phyloP scores from a whole-genome alignment of 1,284 basidiomycete species.

The Pseudozyma flocculosa region DNA sequence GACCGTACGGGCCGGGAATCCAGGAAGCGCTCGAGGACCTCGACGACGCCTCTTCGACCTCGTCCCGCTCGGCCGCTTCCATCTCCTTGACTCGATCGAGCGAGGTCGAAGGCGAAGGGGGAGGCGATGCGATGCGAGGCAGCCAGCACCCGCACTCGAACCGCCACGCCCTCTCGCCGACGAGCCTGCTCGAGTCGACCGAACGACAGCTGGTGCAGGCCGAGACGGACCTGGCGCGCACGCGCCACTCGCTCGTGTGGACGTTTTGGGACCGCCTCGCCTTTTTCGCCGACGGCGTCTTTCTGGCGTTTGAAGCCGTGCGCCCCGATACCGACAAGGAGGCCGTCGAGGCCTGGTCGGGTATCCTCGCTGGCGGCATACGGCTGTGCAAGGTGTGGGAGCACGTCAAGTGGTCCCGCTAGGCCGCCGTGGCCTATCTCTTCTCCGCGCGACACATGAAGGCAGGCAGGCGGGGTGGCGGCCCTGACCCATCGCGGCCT shows the following conservation, averaged over 20 bases:
- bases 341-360: conserved; percentile 30
- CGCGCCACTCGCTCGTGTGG: conserved; percentile 7
- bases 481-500: too few relatives aligned
- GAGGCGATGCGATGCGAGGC: too few relatives aligned
- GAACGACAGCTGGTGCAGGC: conserved; percentile 22
- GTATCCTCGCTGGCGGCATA: conserved; percentile 23
- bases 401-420: not conserved
- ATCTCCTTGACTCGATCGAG: too few relatives aligned
- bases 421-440: not conserved
- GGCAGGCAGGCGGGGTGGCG: too few relatives aligned
- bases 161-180: not conserved
- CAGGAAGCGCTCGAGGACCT: conserved; percentile 13
- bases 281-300: conserved; percentile 25
- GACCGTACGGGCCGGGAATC: conserved; percentile 7
- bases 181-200: conserved; percentile 10
- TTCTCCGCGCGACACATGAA: too few relatives aligned
- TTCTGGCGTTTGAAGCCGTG: conserved; percentile 33
- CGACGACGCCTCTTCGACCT: conserved; percentile 6
- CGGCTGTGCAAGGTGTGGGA: conserved; percentile 24
- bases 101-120: too few relatives aligned
- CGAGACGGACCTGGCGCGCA: conserved; percentile 16
- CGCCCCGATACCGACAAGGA: conserved; percentile 36
- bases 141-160: conserved; percentile 1
- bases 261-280: conserved; percentile 25
- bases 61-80: too few relatives aligned